Evolutionary conservation across 495 filamentous ascomycete genomes (phyloP).

Genomic region (Ascobolus immersus): DNA sequence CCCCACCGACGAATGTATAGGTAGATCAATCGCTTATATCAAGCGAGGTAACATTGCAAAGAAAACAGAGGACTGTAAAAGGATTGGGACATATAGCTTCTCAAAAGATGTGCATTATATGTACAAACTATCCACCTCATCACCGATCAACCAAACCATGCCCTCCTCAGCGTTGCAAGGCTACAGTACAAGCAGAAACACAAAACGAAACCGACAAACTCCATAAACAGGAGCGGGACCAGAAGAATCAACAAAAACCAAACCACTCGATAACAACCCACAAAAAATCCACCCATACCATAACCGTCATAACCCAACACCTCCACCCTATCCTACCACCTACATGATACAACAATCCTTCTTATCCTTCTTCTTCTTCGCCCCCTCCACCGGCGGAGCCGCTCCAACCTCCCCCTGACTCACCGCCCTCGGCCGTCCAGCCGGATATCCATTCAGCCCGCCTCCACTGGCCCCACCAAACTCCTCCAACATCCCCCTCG

Average conservation of each 20-base stretch:
- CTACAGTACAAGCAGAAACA: too few relatives aligned
- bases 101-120: too few relatives aligned
- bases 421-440: not conserved
- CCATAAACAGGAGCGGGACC: not conserved
- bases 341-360: slow-evolving; percentile 8
- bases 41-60: too few relatives aligned
- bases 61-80: too few relatives aligned
- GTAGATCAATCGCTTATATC: too few relatives aligned
- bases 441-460: not conserved
- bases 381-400: not conserved
- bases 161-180: too few relatives aligned
- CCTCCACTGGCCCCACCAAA: slow-evolving; percentile 4
- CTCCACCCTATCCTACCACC: not conserved
- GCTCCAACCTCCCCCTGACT: not conserved
- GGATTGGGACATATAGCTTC: too few relatives aligned
- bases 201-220: too few relatives aligned
- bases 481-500: slow-evolving; percentile 8
- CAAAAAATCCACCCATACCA: not conserved
- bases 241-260: not conserved
- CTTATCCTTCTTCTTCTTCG: slow-evolving; percentile 2
- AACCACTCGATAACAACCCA: not conserved
- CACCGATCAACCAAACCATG: too few relatives aligned
- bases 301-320: not conserved
- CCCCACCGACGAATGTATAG: too few relatives aligned
- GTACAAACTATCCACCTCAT: too few relatives aligned